Conservation (phyloP, 1,284 basidiomycete species). For the Cystobasidium slooffiae region DNA sequence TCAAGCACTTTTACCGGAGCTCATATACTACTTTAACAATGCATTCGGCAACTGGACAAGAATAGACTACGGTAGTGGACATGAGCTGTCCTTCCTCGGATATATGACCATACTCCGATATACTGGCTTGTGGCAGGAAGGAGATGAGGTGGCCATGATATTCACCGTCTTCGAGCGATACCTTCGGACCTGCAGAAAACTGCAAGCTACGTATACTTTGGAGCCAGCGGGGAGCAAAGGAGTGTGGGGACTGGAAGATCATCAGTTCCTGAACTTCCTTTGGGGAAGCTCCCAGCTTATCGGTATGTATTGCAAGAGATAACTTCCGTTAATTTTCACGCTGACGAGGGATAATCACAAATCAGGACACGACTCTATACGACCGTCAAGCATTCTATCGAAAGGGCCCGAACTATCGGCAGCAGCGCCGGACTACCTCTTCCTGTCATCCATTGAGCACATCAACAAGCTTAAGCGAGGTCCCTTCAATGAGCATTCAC, state of each 20-base stretch:
- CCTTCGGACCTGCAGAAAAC: constrained; percentile 75
- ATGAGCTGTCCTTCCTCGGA: constrained; percentile 86
- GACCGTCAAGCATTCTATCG: constrained; percentile 28
- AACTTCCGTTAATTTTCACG: not conserved
- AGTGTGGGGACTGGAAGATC: constrained; percentile 98
- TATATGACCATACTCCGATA: constrained; percentile 68
- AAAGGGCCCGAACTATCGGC: not conserved
- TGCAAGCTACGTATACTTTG: constrained; percentile 87
- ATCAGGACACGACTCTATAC: constrained; percentile 20
- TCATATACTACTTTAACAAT: constrained; percentile 76
- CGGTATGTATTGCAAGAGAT: constrained; percentile 49
- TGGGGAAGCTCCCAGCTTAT: constrained; percentile 89
- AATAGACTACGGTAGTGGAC: constrained; percentile 96
- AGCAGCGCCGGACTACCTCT: constrained; percentile 51
- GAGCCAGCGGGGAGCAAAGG: constrained; percentile 98
- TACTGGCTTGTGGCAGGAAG: constrained; percentile 51
- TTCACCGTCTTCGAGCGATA: constrained; percentile 73
- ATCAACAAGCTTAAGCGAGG: constrained; percentile 80
- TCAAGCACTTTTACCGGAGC: constrained; percentile 60
- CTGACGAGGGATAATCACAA: constrained; percentile 6
- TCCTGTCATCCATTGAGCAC: constrained; percentile 68
- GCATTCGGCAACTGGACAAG: constrained; percentile 89
- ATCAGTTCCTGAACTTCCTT: constrained; percentile 71
- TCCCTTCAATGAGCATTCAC: constrained; percentile 89
- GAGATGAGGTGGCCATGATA: constrained; percentile 58